Evolutionary conservation across 768 basidiomycete genomes (phyloP).

Genomic region (Kwoniella shandongensis): DNA sequence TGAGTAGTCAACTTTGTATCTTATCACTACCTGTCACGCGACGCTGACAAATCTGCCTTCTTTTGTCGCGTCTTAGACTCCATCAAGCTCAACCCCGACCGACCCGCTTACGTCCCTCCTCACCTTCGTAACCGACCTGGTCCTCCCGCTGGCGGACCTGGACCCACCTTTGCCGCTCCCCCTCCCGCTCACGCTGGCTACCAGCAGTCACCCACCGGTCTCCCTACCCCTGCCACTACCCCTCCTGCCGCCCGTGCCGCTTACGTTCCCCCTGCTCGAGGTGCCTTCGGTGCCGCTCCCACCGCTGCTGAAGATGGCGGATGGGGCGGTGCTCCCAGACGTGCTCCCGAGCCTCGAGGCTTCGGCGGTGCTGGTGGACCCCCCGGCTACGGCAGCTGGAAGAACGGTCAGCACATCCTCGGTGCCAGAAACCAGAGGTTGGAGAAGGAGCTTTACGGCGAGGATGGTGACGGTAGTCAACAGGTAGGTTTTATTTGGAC

Average conservation of each 20-base stretch:
- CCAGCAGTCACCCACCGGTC: conserved; percentile 31
- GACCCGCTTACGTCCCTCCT: conserved; percentile 55
- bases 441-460: conserved; percentile 96
- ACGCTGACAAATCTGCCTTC: neutral
- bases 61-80: conserved; percentile 19
- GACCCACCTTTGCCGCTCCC: conserved; percentile 32
- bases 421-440: conserved; percentile 80
- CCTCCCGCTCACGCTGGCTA: conserved; percentile 29
- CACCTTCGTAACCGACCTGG: conserved; percentile 47
- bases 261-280: conserved; percentile 22
- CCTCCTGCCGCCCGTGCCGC: conserved; percentile 32
- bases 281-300: conserved; percentile 12
- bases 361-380: conserved; percentile 46
- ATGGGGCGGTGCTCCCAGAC: conserved; percentile 37
- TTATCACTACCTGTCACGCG: neutral
- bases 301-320: conserved; percentile 37
- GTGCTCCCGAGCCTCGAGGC: conserved; percentile 24
- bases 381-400: conserved; percentile 71
- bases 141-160: conserved; percentile 34
- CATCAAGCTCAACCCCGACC: conserved; percentile 51
- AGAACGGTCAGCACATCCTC: conserved; percentile 80
- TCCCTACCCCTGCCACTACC: conserved; percentile 46
- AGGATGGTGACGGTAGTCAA: conserved; percentile 63
- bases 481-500: too few species aligned
- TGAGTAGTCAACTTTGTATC: conserved; percentile 27